These are phyloP conservation scores for Moesziomyces sp. DNA, from an alignment of 1,284 basidiomycete species.

Conservation along the genomic window DNA sequence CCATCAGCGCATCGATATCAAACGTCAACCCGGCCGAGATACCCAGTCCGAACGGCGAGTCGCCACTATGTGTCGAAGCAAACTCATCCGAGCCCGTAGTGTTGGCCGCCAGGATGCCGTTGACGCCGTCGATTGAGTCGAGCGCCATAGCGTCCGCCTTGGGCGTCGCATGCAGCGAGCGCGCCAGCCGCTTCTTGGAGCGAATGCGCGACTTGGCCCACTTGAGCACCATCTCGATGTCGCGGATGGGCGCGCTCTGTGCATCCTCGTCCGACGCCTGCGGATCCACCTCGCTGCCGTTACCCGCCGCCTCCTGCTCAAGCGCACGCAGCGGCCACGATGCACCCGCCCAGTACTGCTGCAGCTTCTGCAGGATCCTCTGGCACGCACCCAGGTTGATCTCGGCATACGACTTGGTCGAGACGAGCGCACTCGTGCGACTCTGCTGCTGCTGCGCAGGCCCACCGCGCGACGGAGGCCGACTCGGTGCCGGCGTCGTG, in stretches of 20 bases:
- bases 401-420: constrained; percentile 49
- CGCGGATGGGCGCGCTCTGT: constrained; percentile 50
- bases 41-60: constrained; percentile 43
- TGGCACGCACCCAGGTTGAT: constrained; percentile 54
- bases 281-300: constrained; percentile 39
- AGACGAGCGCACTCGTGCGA: constrained; percentile 30
- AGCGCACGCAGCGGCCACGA: constrained; percentile 55
- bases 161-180: constrained; percentile 31
- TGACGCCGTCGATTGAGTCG: constrained; percentile 20
- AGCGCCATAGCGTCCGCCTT: constrained; percentile 24
- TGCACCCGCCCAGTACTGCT: constrained; percentile 54
- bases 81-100: constrained; percentile 31
- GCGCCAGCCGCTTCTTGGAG: constrained; percentile 26
- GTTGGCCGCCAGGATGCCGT: constrained; percentile 18
- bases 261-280: constrained; percentile 56
- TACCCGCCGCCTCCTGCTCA: constrained; percentile 53
- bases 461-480: constrained; percentile 35
- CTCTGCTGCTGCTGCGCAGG: constrained; percentile 19
- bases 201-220: constrained; percentile 50
- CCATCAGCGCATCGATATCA: constrained; percentile 46
- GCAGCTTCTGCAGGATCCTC: constrained; percentile 46
- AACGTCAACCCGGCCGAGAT: constrained; percentile 46
- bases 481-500: constrained; percentile 33
- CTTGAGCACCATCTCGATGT: constrained; percentile 59
- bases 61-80: constrained; percentile 38